These are phyloP conservation scores for Saccharomyces pastorianus DNA, from an alignment of 1,139 yeast species.

Conservation along the genomic window DNA sequence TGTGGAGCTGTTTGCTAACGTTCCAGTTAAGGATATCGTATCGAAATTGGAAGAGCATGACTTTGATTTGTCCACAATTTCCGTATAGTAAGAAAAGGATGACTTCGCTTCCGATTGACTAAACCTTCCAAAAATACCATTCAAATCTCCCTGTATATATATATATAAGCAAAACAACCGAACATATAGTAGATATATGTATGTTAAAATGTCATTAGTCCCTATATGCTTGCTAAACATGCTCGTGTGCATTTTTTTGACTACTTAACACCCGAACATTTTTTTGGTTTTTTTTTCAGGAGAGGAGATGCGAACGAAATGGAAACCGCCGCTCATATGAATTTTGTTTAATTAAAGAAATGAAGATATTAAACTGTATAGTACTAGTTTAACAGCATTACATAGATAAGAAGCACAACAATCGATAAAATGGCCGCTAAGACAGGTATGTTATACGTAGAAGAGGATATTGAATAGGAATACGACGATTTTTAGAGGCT, in stretches of 20 bases:
- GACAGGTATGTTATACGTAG: not conserved
- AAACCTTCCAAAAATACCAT: not conserved
- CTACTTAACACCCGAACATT: not conserved
- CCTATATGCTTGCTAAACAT: not conserved
- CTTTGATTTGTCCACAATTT: slow-evolving; percentile 35
- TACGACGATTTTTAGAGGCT: not conserved
- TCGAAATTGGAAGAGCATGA: slow-evolving; percentile 32
- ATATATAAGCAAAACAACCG: not conserved
- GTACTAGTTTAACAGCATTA: not conserved
- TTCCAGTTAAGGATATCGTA: slow-evolving; percentile 32
- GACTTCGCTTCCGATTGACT: not conserved
- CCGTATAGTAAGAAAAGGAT: slow-evolving; percentile 3
- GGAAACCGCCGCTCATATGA: not conserved
- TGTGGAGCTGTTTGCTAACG: slow-evolving; percentile 34
- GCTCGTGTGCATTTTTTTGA: not conserved
- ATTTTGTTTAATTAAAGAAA: not conserved
- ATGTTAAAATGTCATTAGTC: not conserved
- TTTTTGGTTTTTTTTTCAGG: not conserved
- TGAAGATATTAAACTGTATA: not conserved
- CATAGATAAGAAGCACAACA: not conserved
- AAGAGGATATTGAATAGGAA: not conserved
- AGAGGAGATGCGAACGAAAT: not conserved
- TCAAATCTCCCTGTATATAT: not conserved
- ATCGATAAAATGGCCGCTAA: not conserved
- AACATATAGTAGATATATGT: not conserved